These are phyloP conservation scores for Plantago coronopus DNA, from an alignment of 305 asterid genomes.

Conservation along the genomic window DNA sequence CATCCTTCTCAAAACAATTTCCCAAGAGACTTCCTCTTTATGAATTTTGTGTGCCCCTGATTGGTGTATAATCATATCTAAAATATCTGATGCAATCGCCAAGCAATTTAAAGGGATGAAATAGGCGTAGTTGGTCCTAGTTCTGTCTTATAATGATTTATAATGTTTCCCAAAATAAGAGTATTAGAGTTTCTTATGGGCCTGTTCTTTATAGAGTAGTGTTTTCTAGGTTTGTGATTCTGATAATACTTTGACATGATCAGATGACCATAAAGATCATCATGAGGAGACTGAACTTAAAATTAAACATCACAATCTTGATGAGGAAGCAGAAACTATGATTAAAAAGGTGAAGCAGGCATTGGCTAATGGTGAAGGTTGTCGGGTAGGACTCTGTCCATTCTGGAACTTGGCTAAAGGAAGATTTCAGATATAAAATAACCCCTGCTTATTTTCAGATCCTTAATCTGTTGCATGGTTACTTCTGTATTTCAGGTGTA, in stretches of 20 bases:
- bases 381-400: conserved; percentile 59
- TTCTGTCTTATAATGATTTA: neutral
- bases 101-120: conserved; percentile 2
- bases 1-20: no score
- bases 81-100: conserved; percentile 5
- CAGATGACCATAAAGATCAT: conserved; percentile 68
- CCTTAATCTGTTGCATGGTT: conserved; percentile 19
- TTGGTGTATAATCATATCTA: neutral
- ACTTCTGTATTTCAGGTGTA: conserved; percentile 58
- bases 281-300: conserved; percentile 60
- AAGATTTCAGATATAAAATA: conserved; percentile 2
- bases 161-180: no score
- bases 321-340: conserved; percentile 76
- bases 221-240: conserved; percentile 8
- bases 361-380: conserved; percentile 81
- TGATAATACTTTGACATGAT: conserved; percentile 30
- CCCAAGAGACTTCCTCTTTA: no score
- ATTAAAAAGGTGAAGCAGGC: conserved; percentile 89
- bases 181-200: no score
- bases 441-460: conserved; percentile 18
- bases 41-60: conserved; percentile 3
- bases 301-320: conserved; percentile 64
- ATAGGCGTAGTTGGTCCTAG: conserved; percentile 12
- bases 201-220: no score
- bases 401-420: conserved; percentile 6